Conservation (phyloP, 202 grass and related monocot genomes). For the Digitaria exilis region DNA sequence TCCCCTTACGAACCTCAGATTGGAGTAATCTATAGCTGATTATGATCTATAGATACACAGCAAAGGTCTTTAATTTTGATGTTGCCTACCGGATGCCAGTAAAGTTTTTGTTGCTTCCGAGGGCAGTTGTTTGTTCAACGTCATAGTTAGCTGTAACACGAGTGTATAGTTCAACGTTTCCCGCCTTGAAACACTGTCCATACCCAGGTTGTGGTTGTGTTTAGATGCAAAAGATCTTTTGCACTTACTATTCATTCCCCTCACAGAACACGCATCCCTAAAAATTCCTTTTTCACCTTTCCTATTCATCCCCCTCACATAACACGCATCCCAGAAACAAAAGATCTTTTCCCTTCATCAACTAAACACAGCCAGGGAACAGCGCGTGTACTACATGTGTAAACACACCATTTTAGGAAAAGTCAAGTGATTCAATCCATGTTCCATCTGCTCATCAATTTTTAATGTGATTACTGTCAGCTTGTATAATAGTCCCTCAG, state of each 20-base stretch:
- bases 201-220: slow-evolving; percentile 45
- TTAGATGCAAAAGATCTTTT: too few species aligned
- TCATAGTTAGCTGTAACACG: slow-evolving; percentile 48
- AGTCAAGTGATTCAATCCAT: slow-evolving; percentile 12
- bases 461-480: neutral
- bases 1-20: slow-evolving; percentile 59
- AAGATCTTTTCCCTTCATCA: too few species aligned
- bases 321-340: too few species aligned
- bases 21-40: slow-evolving; percentile 61
- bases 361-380: too few species aligned
- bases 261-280: too few species aligned
- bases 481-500: neutral
- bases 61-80: slow-evolving; percentile 55
- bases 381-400: slow-evolving; percentile 37
- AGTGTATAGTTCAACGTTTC: slow-evolving; percentile 53
- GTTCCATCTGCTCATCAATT: neutral
- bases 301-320: too few species aligned
- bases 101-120: slow-evolving; percentile 51
- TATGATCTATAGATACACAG: slow-evolving; percentile 54
- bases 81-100: slow-evolving; percentile 46
- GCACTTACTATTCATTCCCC: too few species aligned
- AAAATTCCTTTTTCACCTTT: too few species aligned
- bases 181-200: slow-evolving; percentile 28
- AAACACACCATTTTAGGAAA: slow-evolving; percentile 29
- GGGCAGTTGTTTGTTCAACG: slow-evolving; percentile 43